phyloP scores from a whole-genome alignment of 768 basidiomycete genomes.

The Collybiopsis confluens region DNA sequence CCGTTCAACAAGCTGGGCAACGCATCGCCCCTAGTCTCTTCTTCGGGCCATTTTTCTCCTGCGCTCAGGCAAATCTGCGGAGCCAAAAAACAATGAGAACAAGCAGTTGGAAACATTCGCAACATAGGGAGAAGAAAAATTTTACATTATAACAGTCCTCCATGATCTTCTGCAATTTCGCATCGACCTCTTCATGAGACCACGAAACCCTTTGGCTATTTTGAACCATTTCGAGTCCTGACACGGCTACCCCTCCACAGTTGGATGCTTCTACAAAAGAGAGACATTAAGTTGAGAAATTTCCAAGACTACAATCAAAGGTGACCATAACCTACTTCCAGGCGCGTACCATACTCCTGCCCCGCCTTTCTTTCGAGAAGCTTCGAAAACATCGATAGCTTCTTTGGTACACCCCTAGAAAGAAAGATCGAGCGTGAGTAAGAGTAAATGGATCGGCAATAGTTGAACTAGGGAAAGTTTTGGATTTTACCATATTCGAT shows the following conservation, averaged over 20 bases:
- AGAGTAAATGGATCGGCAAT: no score
- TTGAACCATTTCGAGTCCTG: conserved; percentile 78
- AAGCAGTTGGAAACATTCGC: background rate
- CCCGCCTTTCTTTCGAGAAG: conserved; percentile 45
- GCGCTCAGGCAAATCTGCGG: conserved; percentile 50
- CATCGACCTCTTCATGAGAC: conserved; percentile 61
- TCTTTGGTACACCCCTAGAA: conserved; percentile 56
- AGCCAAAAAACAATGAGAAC: background rate
- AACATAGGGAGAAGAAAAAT: no score
- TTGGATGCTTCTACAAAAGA: conserved; percentile 43
- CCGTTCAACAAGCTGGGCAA: conserved; percentile 55
- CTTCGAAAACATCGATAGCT: conserved; percentile 70
- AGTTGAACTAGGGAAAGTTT: no score
- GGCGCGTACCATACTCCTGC: conserved; percentile 67
- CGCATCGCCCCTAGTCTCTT: conserved; percentile 30
- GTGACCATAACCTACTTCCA: conserved; percentile 46
- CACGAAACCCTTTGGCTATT: conserved; percentile 67
- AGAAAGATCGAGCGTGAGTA: no score
- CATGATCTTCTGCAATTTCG: conserved; percentile 71
- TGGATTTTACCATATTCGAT: conserved; percentile 66
- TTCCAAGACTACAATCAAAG: background rate
- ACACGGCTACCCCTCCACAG: conserved; percentile 75
- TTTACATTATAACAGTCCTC: conserved; percentile 49
- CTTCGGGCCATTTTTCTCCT: conserved; percentile 53
- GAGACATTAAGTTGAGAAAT: background rate